Base-by-base conservation (phyloP, 192 early-diverging fungal genomes). In the Gamsiella multidivaricata region DNA sequence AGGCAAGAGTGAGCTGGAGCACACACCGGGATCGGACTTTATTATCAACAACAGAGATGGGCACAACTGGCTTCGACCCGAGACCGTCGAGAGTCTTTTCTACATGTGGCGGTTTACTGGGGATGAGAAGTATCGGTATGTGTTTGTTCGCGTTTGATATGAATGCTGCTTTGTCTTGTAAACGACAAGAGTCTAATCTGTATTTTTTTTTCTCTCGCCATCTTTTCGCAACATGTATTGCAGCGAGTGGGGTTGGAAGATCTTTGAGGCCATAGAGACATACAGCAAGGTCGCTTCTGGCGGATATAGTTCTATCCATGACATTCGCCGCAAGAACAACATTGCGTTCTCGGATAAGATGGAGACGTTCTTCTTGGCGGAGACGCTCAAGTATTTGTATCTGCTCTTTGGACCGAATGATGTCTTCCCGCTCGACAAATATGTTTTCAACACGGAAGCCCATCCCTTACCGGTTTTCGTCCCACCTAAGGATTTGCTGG, bases 371-470 rank as follows among this genome's bases (percentile, higher is more conserved):
- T 88, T 85, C 73, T 57, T 93, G 83, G 95, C 94, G 0, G 96
- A 98, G 70, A 96, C 96, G 17, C 85, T 98, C 65, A 98, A 98
- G 80, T 98, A 98, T 65, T 83, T 96, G 36, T 98, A 95, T 59
- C 69, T 98, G 69, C 82, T 98, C 46, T 96, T 98, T 82, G 84
- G 88, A 32, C 88, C 89, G 1, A 81, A 81, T 5, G 86, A 88
- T 46, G 65, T 88, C 23, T 53, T 89, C 14, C 91, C 94, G 18
- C 81, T 98, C 15, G 93, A 94, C 64, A 84, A 92, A 53, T 96
- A 93, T 74, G 92, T 96, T 14, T 94, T 96, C 68, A 98, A 98
- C 82, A 98, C 96, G 7, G 96, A 98, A 71, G 95, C 94, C 0
- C 96, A 98, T 85, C 94, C 96, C 33, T 83, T 94, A 29, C 94